Base-by-base conservation (phyloP, 2,329 filamentous ascomycete genomes). In the Apiospora marii region DNA sequence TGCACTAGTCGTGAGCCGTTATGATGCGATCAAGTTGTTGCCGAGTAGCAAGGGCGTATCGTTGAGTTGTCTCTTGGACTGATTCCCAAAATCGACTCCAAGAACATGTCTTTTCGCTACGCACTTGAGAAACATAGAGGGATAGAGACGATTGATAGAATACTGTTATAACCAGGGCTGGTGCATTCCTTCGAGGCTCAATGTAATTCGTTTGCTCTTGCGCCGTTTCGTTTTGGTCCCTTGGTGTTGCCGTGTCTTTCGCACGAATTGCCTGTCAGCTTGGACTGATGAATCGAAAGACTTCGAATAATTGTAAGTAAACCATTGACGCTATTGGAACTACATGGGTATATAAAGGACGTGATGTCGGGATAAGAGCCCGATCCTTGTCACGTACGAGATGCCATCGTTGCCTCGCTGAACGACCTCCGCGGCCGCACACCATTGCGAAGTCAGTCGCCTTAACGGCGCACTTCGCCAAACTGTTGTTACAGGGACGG, bases 331-430 rank as follows among this genome's bases (percentile, higher is more conserved):
- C 34, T 41, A 41, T 37, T 3, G 22, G 12, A 64, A 64, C 34
- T 64, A 64, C 7, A 41, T 64, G 34, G 34, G 58, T 64, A 64
- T 64, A 41, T 24, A 64, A 19, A 41, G 58, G 58, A 64, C 58
- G 58, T 10, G 19, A 24, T n/a, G 22, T 49, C 22, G 27, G n/a
- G 53, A 64, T 27, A 30, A 19, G 53, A 64, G 53, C 27, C 64
- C 71, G 51, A 16, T 58, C 30, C 19, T 58, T n/a, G 37, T 69
- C 24, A 44, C 73, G 75, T 77, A 75, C 77, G 77, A 75, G 77
- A 79, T 78, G 77, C 77, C 77, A 78, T 78, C 77, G 76, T 77
- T 78, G 73, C 76, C 76, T 75, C 75, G 77, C 74, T 74, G 74
- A 74, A 74, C 72, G 73, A 74, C 69, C 71, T 73, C 51, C 67